Evolutionary conservation across 2,329 filamentous ascomycete species (phyloP).

Genomic region (Rhinocladiella similis): DNA sequence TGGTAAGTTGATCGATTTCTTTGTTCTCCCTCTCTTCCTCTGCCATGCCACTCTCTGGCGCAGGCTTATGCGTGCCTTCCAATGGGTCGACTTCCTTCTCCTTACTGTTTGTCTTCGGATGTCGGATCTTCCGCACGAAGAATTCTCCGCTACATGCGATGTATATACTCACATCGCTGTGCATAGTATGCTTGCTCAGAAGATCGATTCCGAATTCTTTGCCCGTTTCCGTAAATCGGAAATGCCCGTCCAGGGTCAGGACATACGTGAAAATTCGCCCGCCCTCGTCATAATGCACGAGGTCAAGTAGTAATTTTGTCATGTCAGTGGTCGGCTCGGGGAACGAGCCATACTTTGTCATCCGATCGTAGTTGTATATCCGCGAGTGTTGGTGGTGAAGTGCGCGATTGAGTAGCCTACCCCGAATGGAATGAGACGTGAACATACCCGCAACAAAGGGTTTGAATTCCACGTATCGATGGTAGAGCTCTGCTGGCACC

Average conservation of each 20-base stretch:
- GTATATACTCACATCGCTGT: conserved; percentile 87
- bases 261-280: conserved; percentile 90
- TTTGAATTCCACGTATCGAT: conserved; percentile 89
- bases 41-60: conserved; percentile 42
- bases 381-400: conserved; percentile 87
- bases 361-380: conserved; percentile 83
- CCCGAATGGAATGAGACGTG: conserved; percentile 71
- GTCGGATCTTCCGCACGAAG: conserved; percentile 72
- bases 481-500: conserved; percentile 76
- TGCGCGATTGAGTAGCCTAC: conserved; percentile 77
- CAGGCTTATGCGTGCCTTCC: conserved; percentile 50
- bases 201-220: conserved; percentile 94
- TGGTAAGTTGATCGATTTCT: neutral
- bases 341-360: conserved; percentile 72
- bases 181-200: conserved; percentile 94
- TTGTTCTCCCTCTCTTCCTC: conserved; percentile 29
- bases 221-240: conserved; percentile 92
- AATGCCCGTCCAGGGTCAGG: conserved; percentile 78
- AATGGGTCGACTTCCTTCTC: conserved; percentile 15
- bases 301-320: conserved; percentile 76
- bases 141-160: conserved; percentile 93
- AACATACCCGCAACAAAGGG: conserved; percentile 92
- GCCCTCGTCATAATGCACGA: conserved; percentile 83
- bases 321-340: conserved; percentile 67
- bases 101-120: conserved; percentile 40